phyloP scores from a whole-genome alignment of 2,329 filamentous ascomycete species.

The Capronia coronata region DNA sequence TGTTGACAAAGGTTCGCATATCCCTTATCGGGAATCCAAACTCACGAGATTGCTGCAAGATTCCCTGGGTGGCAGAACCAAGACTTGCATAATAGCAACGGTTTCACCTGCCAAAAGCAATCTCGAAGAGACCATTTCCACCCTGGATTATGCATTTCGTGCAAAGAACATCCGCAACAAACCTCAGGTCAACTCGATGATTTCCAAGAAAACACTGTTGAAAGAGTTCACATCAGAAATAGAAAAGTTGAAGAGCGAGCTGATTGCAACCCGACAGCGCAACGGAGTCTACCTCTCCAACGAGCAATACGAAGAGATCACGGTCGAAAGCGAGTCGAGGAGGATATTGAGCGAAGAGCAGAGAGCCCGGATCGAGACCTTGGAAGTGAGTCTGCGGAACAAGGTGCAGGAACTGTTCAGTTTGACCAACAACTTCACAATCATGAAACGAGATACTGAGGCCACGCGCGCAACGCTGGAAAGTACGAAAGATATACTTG shows the following conservation, averaged over 20 bases:
- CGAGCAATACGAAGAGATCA: slow-evolving; percentile 85
- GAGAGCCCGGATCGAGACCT: slow-evolving; percentile 79
- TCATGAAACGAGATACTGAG: slow-evolving; percentile 84
- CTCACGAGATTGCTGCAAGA: slow-evolving; percentile 92
- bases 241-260: slow-evolving; percentile 85
- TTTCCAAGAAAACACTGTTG: slow-evolving; percentile 88
- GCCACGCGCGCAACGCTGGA: slow-evolving; percentile 64
- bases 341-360: slow-evolving; percentile 90
- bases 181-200: slow-evolving; percentile 84
- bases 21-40: slow-evolving; percentile 91
- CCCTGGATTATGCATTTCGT: slow-evolving; percentile 92
- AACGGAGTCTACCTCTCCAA: slow-evolving; percentile 93
- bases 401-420: slow-evolving; percentile 89
- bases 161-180: slow-evolving; percentile 99
- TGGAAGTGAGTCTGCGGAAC: slow-evolving; percentile 83
- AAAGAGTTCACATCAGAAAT: slow-evolving; percentile 88
- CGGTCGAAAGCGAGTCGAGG: slow-evolving; percentile 82
- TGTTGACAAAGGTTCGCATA: slow-evolving; percentile 82
- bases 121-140: slow-evolving; percentile 95
- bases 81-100: slow-evolving; percentile 97
- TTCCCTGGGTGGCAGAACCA: slow-evolving; percentile 88
- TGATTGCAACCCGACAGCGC: slow-evolving; percentile 84
- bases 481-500: slow-evolving; percentile 71
- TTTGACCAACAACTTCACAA: slow-evolving; percentile 79
- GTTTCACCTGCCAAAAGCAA: slow-evolving; percentile 92